Conservation (phyloP, 1,284 basidiomycete genomes). For the Ustilago bromivora region DNA sequence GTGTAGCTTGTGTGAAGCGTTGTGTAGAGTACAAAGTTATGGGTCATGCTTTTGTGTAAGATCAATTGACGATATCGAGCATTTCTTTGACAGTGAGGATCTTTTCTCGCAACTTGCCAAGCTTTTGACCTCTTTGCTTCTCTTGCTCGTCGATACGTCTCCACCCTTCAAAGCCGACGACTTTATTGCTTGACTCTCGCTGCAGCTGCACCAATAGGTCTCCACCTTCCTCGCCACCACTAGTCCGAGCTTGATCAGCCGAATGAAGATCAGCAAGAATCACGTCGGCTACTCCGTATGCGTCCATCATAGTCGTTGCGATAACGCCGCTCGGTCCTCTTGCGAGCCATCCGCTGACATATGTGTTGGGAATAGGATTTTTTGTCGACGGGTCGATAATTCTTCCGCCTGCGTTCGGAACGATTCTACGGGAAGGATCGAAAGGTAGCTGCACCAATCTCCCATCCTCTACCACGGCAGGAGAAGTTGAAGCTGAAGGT, state of each 20-base stretch:
- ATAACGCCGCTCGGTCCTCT: slow-evolving; percentile 92
- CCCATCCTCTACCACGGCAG: slow-evolving; percentile 11
- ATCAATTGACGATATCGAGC: slow-evolving; percentile 35
- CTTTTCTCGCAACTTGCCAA: slow-evolving; percentile 82
- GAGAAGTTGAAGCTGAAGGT: background rate
- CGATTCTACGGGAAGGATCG: slow-evolving; percentile 23
- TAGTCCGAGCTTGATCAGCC: background rate
- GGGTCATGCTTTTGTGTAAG: background rate
- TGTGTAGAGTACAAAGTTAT: background rate
- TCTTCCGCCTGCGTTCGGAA: slow-evolving; percentile 66
- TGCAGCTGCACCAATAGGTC: slow-evolving; percentile 26
- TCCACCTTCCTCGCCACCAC: slow-evolving; percentile 1
- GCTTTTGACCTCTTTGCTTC: slow-evolving; percentile 73
- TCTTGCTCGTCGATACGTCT: slow-evolving; percentile 78
- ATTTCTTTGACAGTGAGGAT: slow-evolving; percentile 71
- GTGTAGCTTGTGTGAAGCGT: background rate
- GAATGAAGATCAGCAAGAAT: slow-evolving; percentile 75
- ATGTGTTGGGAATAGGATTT: slow-evolving; percentile 75
- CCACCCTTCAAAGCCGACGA: slow-evolving; percentile 80
- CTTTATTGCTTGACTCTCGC: slow-evolving; percentile 40
- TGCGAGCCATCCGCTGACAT: slow-evolving; percentile 93
- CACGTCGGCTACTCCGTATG: slow-evolving; percentile 81
- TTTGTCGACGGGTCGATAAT: slow-evolving; percentile 52
- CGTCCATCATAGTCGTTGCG: slow-evolving; percentile 92
- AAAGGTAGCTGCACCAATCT: slow-evolving; percentile 35